Percentiles rank a stretch among this genome's conserved stretches.
These are phyloP conservation scores for Geranium incanum DNA, from an alignment of 441 rosid genomes.

Conservation along the genomic window DNA sequence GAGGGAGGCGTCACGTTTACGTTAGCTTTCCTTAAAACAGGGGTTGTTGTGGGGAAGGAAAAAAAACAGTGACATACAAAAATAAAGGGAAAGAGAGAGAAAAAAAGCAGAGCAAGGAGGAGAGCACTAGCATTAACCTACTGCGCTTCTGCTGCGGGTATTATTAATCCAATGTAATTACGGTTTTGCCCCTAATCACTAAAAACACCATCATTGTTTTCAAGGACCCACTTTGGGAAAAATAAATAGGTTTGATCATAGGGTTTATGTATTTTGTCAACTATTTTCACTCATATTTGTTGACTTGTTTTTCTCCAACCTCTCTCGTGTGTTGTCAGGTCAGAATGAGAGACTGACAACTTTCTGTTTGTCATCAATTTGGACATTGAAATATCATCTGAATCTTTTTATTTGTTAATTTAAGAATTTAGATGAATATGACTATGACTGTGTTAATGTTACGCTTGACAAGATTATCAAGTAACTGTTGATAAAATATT, in stretches of 20 bases:
- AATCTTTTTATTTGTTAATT: too few relatives aligned
- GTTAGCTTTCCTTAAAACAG: conserved; percentile 35
- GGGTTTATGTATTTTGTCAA: neutral
- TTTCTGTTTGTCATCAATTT: too few relatives aligned
- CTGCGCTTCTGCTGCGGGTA: conserved; percentile 23
- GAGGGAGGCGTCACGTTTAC: conserved; percentile 52
- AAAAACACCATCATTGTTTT: neutral
- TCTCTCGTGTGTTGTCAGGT: too few relatives aligned
- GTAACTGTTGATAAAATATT: too few relatives aligned
- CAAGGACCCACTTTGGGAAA: neutral
- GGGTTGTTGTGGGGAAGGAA: conserved; percentile 9
- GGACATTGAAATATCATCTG: too few relatives aligned
- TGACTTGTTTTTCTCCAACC: neutral
- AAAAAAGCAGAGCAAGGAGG: neutral
- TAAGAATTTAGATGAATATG: too few relatives aligned
- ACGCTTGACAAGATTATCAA: too few relatives aligned
- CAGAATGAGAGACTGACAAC: too few relatives aligned
- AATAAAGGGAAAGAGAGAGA: neutral
- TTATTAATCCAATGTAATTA: conserved; percentile 22
- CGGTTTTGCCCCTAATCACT: neutral
- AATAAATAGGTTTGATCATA: neutral
- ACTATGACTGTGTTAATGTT: too few relatives aligned
- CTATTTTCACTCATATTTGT: neutral
- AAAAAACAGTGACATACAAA: conserved; percentile 30
- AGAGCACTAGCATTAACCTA: conserved; percentile 22